phyloP scores from a whole-genome alignment of 2,329 filamentous ascomycete genomes.

The Grosmannia huntii region DNA sequence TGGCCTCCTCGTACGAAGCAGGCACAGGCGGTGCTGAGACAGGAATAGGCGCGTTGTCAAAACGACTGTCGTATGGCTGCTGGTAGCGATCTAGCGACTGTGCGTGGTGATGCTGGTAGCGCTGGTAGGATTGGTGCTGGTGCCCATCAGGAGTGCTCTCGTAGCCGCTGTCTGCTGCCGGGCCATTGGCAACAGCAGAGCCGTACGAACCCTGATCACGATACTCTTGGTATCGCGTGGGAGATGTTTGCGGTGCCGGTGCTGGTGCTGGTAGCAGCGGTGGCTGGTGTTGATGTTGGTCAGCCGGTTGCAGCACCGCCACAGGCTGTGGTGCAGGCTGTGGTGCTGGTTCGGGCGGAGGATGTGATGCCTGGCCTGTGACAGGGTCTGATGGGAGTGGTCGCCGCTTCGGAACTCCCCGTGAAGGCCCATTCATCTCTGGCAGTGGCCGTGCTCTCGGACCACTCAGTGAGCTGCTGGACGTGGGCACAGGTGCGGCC shows the following conservation, averaged over 20 bases:
- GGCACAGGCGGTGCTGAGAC: neutral
- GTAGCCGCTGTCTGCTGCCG: conserved; percentile 28
- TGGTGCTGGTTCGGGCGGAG: conserved; percentile 27
- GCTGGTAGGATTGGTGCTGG: neutral
- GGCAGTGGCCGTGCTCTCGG: neutral
- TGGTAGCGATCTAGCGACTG: conserved; percentile 1
- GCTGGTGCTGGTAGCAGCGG: neutral
- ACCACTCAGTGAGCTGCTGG: neutral
- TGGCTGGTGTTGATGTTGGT: neutral
- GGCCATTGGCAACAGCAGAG: conserved; percentile 1
- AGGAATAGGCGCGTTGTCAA: neutral
- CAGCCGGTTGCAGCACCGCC: conserved; percentile 26
- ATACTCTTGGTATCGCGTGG: neutral
- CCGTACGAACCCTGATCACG: conserved; percentile 7
- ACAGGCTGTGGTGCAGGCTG: conserved; percentile 17
- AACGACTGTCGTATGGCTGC: conserved; percentile 18
- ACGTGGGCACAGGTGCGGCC: conserved; percentile 19
- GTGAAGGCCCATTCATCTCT: conserved; percentile 36
- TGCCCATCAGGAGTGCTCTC: conserved; percentile 26
- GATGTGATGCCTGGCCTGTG: conserved; percentile 35
- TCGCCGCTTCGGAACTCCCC: conserved; percentile 53
- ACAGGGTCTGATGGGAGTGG: conserved; percentile 73
- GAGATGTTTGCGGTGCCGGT: neutral
- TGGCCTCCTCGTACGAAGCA: conserved; percentile 1
- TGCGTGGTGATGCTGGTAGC: neutral